These are phyloP conservation scores for Phallus indusiatus DNA, from an alignment of 768 basidiomycete species.

Conservation along the genomic window DNA sequence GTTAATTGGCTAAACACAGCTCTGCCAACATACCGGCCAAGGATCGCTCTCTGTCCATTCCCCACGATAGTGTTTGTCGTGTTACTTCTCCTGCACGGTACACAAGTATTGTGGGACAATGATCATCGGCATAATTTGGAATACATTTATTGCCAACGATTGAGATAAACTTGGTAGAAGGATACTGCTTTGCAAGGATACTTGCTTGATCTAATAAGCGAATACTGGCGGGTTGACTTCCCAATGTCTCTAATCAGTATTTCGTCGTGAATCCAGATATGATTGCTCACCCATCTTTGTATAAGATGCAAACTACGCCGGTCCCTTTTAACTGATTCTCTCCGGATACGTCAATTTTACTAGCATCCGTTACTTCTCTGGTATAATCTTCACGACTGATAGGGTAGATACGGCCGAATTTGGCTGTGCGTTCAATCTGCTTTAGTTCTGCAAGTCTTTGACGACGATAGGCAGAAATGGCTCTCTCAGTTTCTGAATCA, in stretches of 20 bases:
- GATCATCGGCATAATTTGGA: constrained; percentile 85
- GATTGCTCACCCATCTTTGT: constrained; percentile 79
- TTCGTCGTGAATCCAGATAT: not conserved
- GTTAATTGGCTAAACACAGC: no score
- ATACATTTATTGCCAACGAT: constrained; percentile 95
- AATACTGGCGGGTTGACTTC: constrained; percentile 73
- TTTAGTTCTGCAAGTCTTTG: constrained; percentile 58
- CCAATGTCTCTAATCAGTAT: not conserved
- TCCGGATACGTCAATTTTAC: constrained; percentile 54
- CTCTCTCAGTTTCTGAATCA: constrained; percentile 69
- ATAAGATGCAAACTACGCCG: constrained; percentile 88
- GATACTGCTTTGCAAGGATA: constrained; percentile 70
- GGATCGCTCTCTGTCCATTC: constrained; percentile 64
- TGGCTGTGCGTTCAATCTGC: constrained; percentile 44
- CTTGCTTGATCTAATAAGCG: constrained; percentile 62
- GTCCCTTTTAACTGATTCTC: constrained; percentile 68
- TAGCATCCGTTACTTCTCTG: constrained; percentile 90
- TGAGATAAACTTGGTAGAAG: constrained; percentile 90
- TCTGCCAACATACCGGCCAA: constrained; percentile 50
- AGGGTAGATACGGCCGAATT: constrained; percentile 80
- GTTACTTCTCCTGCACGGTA: constrained; percentile 89
- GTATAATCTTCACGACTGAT: constrained; percentile 93
- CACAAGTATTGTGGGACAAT: constrained; percentile 85
- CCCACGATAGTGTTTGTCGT: constrained; percentile 80
- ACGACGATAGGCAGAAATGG: constrained; percentile 55